Percentiles rank a stretch among this genome's conserved stretches.
These are phyloP conservation scores for Geotrichum restrictum DNA, from an alignment of 1,139 yeast genomes.

Conservation along the genomic window DNA sequence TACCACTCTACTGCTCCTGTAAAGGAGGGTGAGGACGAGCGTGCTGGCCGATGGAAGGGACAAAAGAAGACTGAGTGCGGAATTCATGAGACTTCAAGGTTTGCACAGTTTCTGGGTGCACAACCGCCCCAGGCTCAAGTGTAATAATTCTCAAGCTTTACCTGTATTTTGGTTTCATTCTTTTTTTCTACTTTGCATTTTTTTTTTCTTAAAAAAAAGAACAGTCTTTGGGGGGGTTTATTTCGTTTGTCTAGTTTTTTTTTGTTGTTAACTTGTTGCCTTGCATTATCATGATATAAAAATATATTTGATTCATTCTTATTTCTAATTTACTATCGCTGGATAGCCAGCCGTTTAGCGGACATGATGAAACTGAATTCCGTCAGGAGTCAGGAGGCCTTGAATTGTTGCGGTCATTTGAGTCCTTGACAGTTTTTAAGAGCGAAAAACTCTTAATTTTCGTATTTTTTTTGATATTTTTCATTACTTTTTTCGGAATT, in stretches of 20 bases:
- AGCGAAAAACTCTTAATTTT: too few relatives aligned
- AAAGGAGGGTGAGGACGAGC: conserved; percentile 86
- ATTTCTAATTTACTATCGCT: background rate
- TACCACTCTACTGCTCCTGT: conserved; percentile 94
- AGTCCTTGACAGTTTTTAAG: too few relatives aligned
- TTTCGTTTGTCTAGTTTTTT: background rate
- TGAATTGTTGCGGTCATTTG: too few relatives aligned
- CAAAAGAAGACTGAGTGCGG: conserved; percentile 93
- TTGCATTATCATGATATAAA: background rate
- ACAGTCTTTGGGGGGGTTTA: background rate
- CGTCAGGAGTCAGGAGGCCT: too few relatives aligned
- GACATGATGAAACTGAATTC: too few relatives aligned
- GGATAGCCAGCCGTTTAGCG: too few relatives aligned
- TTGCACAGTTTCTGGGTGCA: conserved; percentile 51
- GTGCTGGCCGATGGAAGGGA: conserved; percentile 97
- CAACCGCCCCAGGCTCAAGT: conserved; percentile 16
- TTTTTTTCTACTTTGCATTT: background rate
- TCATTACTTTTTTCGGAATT: too few relatives aligned
- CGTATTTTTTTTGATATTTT: too few relatives aligned
- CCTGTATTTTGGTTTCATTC: background rate
- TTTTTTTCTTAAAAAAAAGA: background rate
- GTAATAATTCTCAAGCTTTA: too few relatives aligned
- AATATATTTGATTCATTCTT: background rate
- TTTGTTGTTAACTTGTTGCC: background rate
- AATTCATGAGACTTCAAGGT: conserved; percentile 75